A percentile compares a stretch with the other conserved stretches of the same genome.
These are phyloP conservation scores for Cytospora mali DNA, from an alignment of 2,329 filamentous ascomycete genomes.

Conservation along the genomic window DNA sequence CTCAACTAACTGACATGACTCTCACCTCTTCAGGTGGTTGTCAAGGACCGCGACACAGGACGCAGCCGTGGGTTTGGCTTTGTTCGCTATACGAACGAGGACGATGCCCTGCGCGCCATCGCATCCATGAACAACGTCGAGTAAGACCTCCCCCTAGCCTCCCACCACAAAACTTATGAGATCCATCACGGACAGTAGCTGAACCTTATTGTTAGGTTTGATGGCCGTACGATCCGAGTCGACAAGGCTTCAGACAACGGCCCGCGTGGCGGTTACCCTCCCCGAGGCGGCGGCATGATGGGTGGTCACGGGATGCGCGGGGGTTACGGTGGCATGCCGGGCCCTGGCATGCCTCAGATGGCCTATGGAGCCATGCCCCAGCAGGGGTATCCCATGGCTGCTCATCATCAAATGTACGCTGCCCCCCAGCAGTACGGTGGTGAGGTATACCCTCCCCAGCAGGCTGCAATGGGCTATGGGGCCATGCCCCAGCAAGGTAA, in stretches of 20 bases:
- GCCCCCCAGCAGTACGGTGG: constrained; percentile 44
- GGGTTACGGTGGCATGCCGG: constrained; percentile 39
- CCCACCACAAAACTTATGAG: neutral
- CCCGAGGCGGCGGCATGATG: constrained; percentile 43
- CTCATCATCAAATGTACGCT: constrained; percentile 40
- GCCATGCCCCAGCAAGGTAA: constrained; percentile 43
- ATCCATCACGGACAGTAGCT: neutral
- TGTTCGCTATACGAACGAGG: constrained; percentile 80
- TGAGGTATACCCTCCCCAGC: constrained; percentile 45
- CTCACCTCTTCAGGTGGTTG: constrained; percentile 72
- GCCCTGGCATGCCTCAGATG: constrained; percentile 40
- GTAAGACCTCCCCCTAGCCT: constrained; percentile 54
- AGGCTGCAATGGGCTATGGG: constrained; percentile 42
- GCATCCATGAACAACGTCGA: constrained; percentile 83
- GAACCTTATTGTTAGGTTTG: constrained; percentile 65
- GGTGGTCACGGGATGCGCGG: constrained; percentile 40
- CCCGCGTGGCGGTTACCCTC: constrained; percentile 60
- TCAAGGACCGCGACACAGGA: constrained; percentile 95
- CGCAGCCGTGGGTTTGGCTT: constrained; percentile 98
- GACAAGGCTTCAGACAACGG: constrained; percentile 90
- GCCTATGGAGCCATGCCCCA: constrained; percentile 41
- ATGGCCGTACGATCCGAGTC: constrained; percentile 91
- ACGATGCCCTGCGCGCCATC: constrained; percentile 77
- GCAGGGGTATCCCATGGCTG: constrained; percentile 42
- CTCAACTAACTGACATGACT: constrained; percentile 4